These are phyloP conservation scores for Plectosphaerella cucumerina DNA, from an alignment of 2,329 filamentous ascomycete species.

Conservation along the genomic window DNA sequence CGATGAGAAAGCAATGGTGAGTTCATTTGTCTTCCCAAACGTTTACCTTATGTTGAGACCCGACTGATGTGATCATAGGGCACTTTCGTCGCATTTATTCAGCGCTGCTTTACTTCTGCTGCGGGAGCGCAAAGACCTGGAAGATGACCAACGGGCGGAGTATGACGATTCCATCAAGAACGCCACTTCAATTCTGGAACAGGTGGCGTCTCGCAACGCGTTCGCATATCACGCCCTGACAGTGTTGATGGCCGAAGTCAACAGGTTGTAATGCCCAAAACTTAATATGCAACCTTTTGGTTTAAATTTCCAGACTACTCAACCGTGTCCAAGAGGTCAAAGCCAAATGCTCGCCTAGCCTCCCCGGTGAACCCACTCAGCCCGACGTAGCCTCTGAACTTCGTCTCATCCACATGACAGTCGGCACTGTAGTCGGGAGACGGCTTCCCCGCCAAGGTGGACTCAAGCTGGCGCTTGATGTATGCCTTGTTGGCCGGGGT, in stretches of 20 bases:
- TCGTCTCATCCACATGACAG: conserved; percentile 2
- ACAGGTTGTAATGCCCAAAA: neutral
- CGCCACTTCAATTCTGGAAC: conserved; percentile 5
- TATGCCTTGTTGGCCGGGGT: conserved; percentile 20
- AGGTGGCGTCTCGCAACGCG: conserved; percentile 6
- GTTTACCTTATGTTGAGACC: too few species aligned
- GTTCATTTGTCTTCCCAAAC: neutral
- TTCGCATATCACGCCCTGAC: conserved; percentile 1
- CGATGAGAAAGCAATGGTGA: conserved; percentile 8
- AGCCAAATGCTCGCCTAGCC: conserved; percentile 7
- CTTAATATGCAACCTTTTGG: too few species aligned
- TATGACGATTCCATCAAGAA: conserved; percentile 2
- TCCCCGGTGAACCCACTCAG: neutral
- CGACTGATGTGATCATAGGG: neutral
- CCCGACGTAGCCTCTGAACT: conserved; percentile 6
- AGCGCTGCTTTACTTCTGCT: conserved; percentile 5
- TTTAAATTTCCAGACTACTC: neutral
- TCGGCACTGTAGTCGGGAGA: neutral
- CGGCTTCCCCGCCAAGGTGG: neutral
- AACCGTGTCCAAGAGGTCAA: neutral
- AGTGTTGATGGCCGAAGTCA: neutral
- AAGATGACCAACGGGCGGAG: neutral
- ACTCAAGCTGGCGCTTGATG: conserved; percentile 14
- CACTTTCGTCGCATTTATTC: conserved; percentile 6
- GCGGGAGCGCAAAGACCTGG: neutral